Conservation (phyloP, 2,329 filamentous ascomycete species). For the Penicillium fuscoglaucum region DNA sequence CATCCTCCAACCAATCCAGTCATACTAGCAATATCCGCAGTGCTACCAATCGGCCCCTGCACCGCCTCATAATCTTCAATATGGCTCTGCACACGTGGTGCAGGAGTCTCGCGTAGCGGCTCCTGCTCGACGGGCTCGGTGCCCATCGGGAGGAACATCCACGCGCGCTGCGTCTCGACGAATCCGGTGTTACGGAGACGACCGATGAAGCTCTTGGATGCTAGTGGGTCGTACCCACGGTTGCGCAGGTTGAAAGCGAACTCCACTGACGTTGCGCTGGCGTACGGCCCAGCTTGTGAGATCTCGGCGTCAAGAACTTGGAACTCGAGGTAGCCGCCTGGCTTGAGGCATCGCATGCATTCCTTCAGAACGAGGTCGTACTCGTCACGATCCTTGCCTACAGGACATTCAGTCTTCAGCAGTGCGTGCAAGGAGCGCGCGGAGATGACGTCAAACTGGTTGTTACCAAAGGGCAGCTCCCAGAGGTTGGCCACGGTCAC, state of each 20-base stretch:
- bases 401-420: slow-evolving; percentile 67
- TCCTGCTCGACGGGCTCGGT: slow-evolving; percentile 48
- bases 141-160: slow-evolving; percentile 87
- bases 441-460: slow-evolving; percentile 88
- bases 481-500: slow-evolving; percentile 75
- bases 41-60: slow-evolving; percentile 61
- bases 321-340: slow-evolving; percentile 90
- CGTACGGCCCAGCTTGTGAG: slow-evolving; percentile 76
- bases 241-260: slow-evolving; percentile 89
- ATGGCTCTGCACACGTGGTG: slow-evolving; percentile 38
- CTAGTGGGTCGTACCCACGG: slow-evolving; percentile 81
- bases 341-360: slow-evolving; percentile 88
- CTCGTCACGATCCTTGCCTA: slow-evolving; percentile 72
- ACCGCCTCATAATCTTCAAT: slow-evolving; percentile 59
- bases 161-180: slow-evolving; percentile 75
- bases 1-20: slow-evolving; percentile 82
- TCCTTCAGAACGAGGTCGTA: slow-evolving; percentile 83
- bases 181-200: slow-evolving; percentile 77
- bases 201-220: slow-evolving; percentile 76
- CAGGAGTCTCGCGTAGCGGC: slow-evolving; percentile 45
- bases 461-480: slow-evolving; percentile 78
- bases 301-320: slow-evolving; percentile 86
- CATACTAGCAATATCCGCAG: slow-evolving; percentile 69
- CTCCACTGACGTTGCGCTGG: slow-evolving; percentile 81
- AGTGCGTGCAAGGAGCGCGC: slow-evolving; percentile 83